Conservation (phyloP, 2,329 filamentous ascomycete genomes). For the Cladosporium sp. region DNA sequence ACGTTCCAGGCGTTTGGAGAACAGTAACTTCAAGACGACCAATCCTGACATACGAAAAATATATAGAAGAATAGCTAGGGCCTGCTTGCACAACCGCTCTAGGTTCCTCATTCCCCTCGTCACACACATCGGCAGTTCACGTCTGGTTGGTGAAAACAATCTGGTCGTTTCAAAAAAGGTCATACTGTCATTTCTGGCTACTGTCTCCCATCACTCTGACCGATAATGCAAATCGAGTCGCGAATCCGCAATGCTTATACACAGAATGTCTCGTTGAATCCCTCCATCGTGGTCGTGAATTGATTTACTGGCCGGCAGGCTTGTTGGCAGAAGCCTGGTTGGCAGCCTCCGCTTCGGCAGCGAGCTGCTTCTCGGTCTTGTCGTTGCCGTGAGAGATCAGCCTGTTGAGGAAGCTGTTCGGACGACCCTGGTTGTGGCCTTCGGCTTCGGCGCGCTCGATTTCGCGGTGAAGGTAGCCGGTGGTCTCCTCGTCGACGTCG, state of each 20-base stretch:
- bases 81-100: too few relatives aligned
- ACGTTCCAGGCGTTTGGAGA: not conserved
- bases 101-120: too few relatives aligned
- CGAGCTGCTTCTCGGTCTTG: constrained; percentile 35
- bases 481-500: constrained; percentile 34
- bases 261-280: not conserved
- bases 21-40: too few relatives aligned
- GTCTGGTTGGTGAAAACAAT: too few relatives aligned
- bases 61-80: too few relatives aligned
- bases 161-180: too few relatives aligned
- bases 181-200: constrained; percentile 2
- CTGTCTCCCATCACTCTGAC: not conserved
- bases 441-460: constrained; percentile 31
- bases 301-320: not conserved
- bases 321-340: not conserved
- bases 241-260: constrained; percentile 6
- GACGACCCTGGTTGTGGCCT: constrained; percentile 29
- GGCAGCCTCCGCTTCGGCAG: constrained; percentile 16
- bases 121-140: too few relatives aligned
- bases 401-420: constrained; percentile 34
- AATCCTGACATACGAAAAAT: too few relatives aligned
- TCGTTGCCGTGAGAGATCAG: constrained; percentile 36
- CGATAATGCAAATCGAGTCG: constrained; percentile 1
- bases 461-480: constrained; percentile 32
- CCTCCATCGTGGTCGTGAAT: too few relatives aligned